Conservation (phyloP, 768 basidiomycete genomes). For the Russula earlei region DNA sequence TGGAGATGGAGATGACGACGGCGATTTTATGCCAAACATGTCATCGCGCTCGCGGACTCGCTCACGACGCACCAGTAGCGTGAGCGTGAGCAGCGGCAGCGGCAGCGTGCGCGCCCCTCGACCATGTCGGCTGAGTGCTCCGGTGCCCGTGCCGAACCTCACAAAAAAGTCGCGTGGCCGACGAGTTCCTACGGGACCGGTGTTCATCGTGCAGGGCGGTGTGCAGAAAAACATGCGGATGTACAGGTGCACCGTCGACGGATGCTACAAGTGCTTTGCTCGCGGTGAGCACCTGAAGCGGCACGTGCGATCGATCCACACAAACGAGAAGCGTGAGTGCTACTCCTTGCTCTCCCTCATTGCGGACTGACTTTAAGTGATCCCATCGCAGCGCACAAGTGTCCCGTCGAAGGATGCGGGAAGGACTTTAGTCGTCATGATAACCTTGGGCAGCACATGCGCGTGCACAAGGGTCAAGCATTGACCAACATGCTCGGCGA, state of each 20-base stretch:
- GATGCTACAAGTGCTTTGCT: conserved; percentile 82
- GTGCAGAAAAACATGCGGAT: conserved; percentile 27
- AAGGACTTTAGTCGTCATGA: conserved; percentile 84
- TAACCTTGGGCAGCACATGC: conserved; percentile 83
- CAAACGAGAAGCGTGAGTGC: conserved; percentile 82
- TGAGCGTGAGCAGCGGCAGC: conserved; percentile 14
- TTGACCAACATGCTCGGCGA: neutral
- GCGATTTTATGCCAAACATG: conserved; percentile 9
- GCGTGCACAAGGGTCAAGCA: conserved; percentile 48
- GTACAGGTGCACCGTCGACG: conserved; percentile 70
- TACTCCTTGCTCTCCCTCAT: neutral
- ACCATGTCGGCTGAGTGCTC: conserved; percentile 35
- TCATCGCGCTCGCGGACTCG: conserved; percentile 3
- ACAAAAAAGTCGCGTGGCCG: conserved; percentile 77
- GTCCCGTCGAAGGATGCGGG: conserved; percentile 68
- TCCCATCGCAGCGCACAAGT: conserved; percentile 57
- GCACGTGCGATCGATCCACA: conserved; percentile 82
- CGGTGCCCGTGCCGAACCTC: conserved; percentile 65
- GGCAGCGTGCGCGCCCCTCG: conserved; percentile 22
- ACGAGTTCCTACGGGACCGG: conserved; percentile 50
- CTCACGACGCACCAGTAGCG: conserved; percentile 16
- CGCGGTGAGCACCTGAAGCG: conserved; percentile 86
- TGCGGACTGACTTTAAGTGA: conserved; percentile 11
- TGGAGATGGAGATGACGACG: conserved; percentile 12
- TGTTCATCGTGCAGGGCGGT: conserved; percentile 22